Evolutionary conservation across 306 rosid species (phyloP).

Genomic region (Vicia faba): DNA sequence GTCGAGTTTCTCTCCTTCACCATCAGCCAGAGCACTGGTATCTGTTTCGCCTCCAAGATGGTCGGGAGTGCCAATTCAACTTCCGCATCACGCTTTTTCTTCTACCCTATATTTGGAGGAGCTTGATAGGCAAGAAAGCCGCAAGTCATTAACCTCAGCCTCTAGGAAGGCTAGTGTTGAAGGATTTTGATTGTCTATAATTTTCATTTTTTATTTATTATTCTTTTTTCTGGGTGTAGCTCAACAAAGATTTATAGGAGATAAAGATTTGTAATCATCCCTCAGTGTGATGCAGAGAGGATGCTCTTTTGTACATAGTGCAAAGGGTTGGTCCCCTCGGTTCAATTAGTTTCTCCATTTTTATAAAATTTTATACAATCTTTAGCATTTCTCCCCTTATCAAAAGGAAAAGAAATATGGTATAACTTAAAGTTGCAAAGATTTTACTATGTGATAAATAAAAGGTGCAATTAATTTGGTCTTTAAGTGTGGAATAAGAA

Average conservation of each 20-base stretch:
- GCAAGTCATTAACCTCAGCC: not conserved
- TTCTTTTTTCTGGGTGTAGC: constrained; percentile 10
- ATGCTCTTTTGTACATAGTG: constrained; percentile 28
- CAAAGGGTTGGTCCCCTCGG: constrained; percentile 16
- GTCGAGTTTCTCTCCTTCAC: constrained; percentile 18
- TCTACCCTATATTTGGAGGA: constrained; percentile 7
- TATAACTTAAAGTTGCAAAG: not conserved
- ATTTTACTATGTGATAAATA: constrained; percentile 4
- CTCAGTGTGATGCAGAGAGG: constrained; percentile 19
- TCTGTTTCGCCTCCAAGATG: constrained; percentile 26
- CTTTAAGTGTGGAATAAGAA: not conserved
- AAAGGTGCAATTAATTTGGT: constrained; percentile 8
- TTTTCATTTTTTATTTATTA: constrained; percentile 23
- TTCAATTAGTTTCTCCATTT: constrained; percentile 21
- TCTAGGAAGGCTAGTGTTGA: constrained; percentile 26
- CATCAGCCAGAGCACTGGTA: not conserved
- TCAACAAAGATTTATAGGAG: constrained; percentile 28
- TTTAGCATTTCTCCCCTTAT: constrained; percentile 2
- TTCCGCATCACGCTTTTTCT: constrained; percentile 10
- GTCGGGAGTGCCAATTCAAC: constrained; percentile 16
- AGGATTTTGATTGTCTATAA: constrained; percentile 21
- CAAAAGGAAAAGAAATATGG: not conserved
- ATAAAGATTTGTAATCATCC: constrained; percentile 27
- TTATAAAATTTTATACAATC: constrained; percentile 1
- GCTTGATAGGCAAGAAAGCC: constrained; percentile 21